Evolutionary conservation across 163 green algal genomes (phyloP), one percentile per base, ranked within the genome.

Genomic region (Volvox carteri): DNA sequence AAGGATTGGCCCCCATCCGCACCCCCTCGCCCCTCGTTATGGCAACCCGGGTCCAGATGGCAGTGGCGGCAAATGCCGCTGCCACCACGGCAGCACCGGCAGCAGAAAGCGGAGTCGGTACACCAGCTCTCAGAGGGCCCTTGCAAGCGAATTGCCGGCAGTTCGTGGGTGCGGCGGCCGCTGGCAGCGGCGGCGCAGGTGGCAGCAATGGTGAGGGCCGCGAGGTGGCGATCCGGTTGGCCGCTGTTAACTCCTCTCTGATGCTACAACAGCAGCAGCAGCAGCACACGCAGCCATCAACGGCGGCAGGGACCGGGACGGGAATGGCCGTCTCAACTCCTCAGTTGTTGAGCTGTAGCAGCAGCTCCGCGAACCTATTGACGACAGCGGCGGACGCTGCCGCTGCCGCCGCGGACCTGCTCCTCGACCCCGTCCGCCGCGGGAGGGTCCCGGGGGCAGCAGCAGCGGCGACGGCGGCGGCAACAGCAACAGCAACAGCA

Each of bases 1-100:
- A 73, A 60, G 90, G 92, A 76, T 76, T 46, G 4, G 93, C 88
- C 12, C 92, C 90, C 8, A 58, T 92, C 73, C 72, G 37, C 48
- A 88, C 83, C 23, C 21, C 68, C 68, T 88, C 83, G 0, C 83
- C 83, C 11, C 68, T 81, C 21, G 83, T 88, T 23, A 58, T 88
- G 50, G 68, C 83, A 21, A 21, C 83, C 0, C 83, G 83, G 33
- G 44, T 88, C 48, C 83, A 88, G 68, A 46, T 75, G 23, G 68
- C 46, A 3, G 33, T 52, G 12, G 72, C 19, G 7, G 37, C 65
- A 33, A 33, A 46, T 35, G 72, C 9, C 4, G 41, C 41, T 37
- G 72, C 72, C 41, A 42, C 41, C 9, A 21, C 58, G 58, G 58
- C 62, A 44, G 62, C 62, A 41, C 18, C 70, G 35, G 39, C 39